Conservation (phyloP, 192 early-diverging fungal species). For the Mortierella hygrophila region DNA sequence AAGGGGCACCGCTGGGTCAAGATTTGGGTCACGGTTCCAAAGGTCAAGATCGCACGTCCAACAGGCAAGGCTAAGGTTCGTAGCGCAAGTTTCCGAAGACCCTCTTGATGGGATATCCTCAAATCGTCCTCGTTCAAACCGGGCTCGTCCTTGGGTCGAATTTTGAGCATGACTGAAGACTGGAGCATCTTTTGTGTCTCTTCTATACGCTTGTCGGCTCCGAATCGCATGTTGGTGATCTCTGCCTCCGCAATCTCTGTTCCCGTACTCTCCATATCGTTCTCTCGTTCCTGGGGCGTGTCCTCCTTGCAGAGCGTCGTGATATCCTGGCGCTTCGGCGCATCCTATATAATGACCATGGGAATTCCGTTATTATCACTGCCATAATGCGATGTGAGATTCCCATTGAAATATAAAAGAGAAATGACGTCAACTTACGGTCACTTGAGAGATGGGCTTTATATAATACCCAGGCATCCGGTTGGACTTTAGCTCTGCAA, state of each 20-base stretch:
- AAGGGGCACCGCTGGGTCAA: conserved; percentile 71
- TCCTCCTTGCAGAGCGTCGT: conserved; percentile 26
- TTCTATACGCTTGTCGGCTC: conserved; percentile 62
- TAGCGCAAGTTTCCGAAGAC: conserved; percentile 27
- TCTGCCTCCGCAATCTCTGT: conserved; percentile 60
- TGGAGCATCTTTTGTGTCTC: conserved; percentile 67
- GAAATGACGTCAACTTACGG: not conserved
- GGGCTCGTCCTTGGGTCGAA: conserved; percentile 18
- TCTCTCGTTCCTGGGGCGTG: conserved; percentile 46
- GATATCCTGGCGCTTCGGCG: conserved; percentile 24
- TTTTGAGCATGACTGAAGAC: conserved; percentile 51
- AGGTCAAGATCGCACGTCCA: conserved; percentile 79
- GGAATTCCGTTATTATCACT: conserved; percentile 28
- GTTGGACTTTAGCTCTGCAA: conserved; percentile 37
- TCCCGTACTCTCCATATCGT: conserved; percentile 27
- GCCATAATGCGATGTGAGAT: not conserved
- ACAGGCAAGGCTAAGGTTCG: conserved; percentile 75
- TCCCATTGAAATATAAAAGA: not conserved
- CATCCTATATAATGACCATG: not conserved
- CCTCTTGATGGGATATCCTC: conserved; percentile 11
- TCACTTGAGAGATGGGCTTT: not conserved
- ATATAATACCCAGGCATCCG: conserved; percentile 22
- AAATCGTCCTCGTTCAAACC: conserved; percentile 53
- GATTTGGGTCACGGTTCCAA: conserved; percentile 66
- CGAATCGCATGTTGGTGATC: conserved; percentile 68